Base-by-base conservation (phyloP, 2,329 filamentous ascomycete genomes). In the Xylariaceae sp. region DNA sequence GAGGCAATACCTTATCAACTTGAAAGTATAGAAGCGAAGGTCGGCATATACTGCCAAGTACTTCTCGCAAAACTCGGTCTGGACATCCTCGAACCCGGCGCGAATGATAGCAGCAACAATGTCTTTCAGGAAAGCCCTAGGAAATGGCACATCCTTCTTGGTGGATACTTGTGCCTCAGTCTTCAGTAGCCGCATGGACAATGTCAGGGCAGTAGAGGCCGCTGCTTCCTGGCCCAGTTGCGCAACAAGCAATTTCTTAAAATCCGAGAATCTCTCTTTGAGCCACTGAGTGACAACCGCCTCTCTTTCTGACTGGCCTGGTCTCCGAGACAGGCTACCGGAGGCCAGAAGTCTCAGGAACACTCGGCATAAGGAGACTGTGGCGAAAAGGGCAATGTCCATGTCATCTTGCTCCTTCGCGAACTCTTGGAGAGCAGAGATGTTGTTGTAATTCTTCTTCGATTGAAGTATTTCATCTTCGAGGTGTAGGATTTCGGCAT, bases 361-460 rank as follows among this genome's bases (percentile, higher is more conserved):
- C 24, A 94, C 79, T 52, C 89, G 78, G 62, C 88, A 95, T 33
- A 96, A 71, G 2, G 89, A 83, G 14, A 96, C 81, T 0, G 83
- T 78, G 0, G 88, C 85, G 23, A 85, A 66, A 32, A 86, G 68
- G 9, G 76, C 71, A 3, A 76, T 69, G 30, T 82, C 74, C 2
- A 68, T 61, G 13, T 74, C 68, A 14, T 68, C 59, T 3, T 72
- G 62, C 24, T 66, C 67, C 54, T 74, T 59, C 26, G 78, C 64
- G 53, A 79, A 73, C 29, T 73, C 72, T 31, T 94, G 69, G 26
- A 97, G 66, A 9, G 74, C 76, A 6, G 78, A 74, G 55, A 97
- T 90, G 58, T 94, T 88, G 69, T 95, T 94, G 71, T 94, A 94
- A 64, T 95, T 78, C 62, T 88, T 87, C 56, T 81, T 85, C 34